Conservation (phyloP, 2,329 filamentous ascomycete species). For the Fusarium poae region DNA sequence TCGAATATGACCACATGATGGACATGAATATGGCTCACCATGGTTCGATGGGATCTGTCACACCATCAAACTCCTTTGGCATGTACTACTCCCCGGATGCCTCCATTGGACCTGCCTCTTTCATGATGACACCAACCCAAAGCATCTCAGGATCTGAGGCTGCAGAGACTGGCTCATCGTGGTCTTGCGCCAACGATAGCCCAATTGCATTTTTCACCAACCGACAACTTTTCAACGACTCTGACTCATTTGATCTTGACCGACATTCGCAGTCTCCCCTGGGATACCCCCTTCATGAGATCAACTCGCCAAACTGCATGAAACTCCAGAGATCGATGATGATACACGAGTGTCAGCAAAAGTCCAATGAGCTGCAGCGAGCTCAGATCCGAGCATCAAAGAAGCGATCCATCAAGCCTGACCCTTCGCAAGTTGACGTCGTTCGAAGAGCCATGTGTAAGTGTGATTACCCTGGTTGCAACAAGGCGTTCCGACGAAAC, state of each 20-base stretch:
- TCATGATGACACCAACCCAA: slow-evolving; percentile 58
- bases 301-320: slow-evolving; percentile 52
- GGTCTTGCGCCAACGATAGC: slow-evolving; percentile 58
- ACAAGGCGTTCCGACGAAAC: slow-evolving; percentile 64
- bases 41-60: slow-evolving; percentile 54
- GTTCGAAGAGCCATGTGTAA: slow-evolving; percentile 58
- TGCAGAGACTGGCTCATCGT: slow-evolving; percentile 55
- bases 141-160: slow-evolving; percentile 57
- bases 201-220: slow-evolving; percentile 58
- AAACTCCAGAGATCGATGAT: slow-evolving; percentile 57
- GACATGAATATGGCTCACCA: slow-evolving; percentile 55
- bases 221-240: slow-evolving; percentile 51
- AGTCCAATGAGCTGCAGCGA: slow-evolving; percentile 59
- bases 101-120: slow-evolving; percentile 51
- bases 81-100: slow-evolving; percentile 55
- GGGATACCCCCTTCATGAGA: slow-evolving; percentile 51
- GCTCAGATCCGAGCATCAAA: slow-evolving; percentile 54
- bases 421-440: slow-evolving; percentile 52
- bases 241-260: slow-evolving; percentile 54
- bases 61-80: slow-evolving; percentile 55
- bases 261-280: slow-evolving; percentile 55
- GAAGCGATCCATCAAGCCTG: slow-evolving; percentile 50
- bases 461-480: slow-evolving; percentile 62
- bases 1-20: slow-evolving; percentile 57
- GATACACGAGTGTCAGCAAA: slow-evolving; percentile 59